Percentiles rank a stretch among this genome's conserved stretches.
Evolutionary conservation across 495 filamentous ascomycete genomes (phyloP).

Genomic region (Bathelium albidoporum): DNA sequence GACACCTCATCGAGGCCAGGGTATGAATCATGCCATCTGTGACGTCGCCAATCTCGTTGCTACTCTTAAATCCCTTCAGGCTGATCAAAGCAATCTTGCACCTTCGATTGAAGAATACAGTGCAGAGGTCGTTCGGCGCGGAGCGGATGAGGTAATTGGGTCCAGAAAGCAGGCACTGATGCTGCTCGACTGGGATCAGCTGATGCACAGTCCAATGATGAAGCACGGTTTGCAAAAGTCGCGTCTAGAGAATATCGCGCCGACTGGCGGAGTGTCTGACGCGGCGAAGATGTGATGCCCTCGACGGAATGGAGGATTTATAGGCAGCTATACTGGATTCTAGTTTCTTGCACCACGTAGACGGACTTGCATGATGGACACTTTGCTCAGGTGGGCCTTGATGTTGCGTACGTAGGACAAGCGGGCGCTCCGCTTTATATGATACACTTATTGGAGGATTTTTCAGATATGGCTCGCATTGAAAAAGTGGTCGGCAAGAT

Average conservation of each 20-base stretch:
- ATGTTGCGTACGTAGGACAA: too few relatives aligned
- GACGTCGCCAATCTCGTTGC: conserved; percentile 36
- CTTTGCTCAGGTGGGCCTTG: too few relatives aligned
- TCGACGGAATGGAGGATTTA: not conserved
- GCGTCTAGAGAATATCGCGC: not conserved
- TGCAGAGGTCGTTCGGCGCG: conserved; percentile 4
- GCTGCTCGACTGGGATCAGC: conserved; percentile 9
- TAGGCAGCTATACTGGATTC: too few relatives aligned
- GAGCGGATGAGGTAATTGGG: conserved; percentile 5
- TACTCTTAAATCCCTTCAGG: not conserved
- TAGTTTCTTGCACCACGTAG: too few relatives aligned
- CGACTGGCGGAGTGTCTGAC: not conserved
- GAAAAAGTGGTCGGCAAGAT: not conserved
- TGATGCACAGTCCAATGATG: conserved; percentile 8
- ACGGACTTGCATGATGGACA: too few relatives aligned
- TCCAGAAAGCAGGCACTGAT: conserved; percentile 4
- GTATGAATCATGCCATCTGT: conserved; percentile 39
- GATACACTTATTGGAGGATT: too few relatives aligned
- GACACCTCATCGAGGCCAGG: conserved; percentile 48
- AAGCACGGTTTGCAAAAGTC: conserved; percentile 3
- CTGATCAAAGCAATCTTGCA: not conserved
- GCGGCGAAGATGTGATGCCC: not conserved
- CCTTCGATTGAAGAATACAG: not conserved
- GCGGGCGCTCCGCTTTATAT: too few relatives aligned
- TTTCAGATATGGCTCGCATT: not conserved